Percentiles rank a stretch among this genome's conserved stretches.
These are phyloP conservation scores for Bryoglossum gracile DNA, from an alignment of 495 filamentous ascomycete genomes.

Conservation along the genomic window DNA sequence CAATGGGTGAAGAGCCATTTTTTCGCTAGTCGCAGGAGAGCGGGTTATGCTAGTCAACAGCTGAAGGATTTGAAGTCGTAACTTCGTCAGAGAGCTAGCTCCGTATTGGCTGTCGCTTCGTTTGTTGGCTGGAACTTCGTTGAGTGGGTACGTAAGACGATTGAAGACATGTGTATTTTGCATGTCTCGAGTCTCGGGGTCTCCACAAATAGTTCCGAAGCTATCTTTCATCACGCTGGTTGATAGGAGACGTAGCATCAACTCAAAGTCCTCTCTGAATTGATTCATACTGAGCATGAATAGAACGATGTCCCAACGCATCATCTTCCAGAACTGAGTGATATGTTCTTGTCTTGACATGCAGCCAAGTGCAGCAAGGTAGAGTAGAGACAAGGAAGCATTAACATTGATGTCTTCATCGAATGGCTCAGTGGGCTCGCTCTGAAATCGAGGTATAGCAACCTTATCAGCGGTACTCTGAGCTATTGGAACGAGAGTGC, in stretches of 20 bases:
- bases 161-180: constrained; percentile 16
- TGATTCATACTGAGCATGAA: constrained; percentile 21
- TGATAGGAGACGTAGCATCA: constrained; percentile 21
- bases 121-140: constrained; percentile 15
- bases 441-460: constrained; percentile 18
- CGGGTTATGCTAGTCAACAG: constrained; percentile 20
- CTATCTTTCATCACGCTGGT: constrained; percentile 22
- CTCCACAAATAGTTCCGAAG: constrained; percentile 16
- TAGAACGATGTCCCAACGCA: constrained; percentile 23
- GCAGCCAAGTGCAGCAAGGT: constrained; percentile 21
- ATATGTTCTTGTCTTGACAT: constrained; percentile 16
- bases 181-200: constrained; percentile 1
- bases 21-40: constrained; percentile 15
- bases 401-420: constrained; percentile 18
- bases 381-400: constrained; percentile 20
- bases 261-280: constrained; percentile 11
- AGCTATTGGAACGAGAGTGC: constrained; percentile 17
- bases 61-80: constrained; percentile 20
- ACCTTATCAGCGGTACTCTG: constrained; percentile 22
- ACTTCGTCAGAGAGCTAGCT: not conserved
- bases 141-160: constrained; percentile 16
- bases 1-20: constrained; percentile 15
- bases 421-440: not conserved
- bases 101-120: constrained; percentile 6
- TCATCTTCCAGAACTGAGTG: constrained; percentile 21